Conservation (phyloP, 1,139 yeast species). For the Kazachstania sp. region DNA sequence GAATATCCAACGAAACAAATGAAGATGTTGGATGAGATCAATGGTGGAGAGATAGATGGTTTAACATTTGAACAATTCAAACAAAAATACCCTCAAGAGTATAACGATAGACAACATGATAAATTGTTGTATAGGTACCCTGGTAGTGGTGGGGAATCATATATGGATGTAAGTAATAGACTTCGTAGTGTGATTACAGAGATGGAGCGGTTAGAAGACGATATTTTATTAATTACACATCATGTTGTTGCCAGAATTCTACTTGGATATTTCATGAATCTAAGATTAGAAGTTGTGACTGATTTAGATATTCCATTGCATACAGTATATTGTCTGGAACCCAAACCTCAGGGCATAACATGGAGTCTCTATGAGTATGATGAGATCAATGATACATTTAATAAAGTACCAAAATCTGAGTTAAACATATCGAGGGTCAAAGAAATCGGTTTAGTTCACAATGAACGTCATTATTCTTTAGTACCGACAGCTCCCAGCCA, state of each 20-base stretch:
- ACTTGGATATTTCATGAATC: constrained; percentile 79
- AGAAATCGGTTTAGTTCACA: constrained; percentile 58
- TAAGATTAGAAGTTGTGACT: constrained; percentile 74
- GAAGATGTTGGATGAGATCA: constrained; percentile 88
- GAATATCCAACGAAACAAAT: constrained; percentile 76
- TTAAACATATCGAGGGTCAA: constrained; percentile 41
- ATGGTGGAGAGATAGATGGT: constrained; percentile 89
- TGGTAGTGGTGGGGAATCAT: constrained; percentile 93
- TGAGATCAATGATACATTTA: constrained; percentile 71
- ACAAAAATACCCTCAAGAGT: constrained; percentile 63
- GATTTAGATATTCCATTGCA: constrained; percentile 90
- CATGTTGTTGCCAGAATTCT: constrained; percentile 84
- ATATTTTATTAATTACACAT: constrained; percentile 74
- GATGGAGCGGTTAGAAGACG: constrained; percentile 84
- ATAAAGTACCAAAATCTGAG: constrained; percentile 59
- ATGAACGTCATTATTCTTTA: constrained; percentile 59
- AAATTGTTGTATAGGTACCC: constrained; percentile 84
- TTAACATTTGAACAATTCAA: constrained; percentile 82
- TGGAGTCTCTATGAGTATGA: constrained; percentile 85
- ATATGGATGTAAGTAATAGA: constrained; percentile 84
- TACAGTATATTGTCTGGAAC: constrained; percentile 80
- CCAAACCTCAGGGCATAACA: constrained; percentile 90
- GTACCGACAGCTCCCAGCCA: constrained; percentile 63
- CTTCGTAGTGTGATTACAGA: constrained; percentile 86
- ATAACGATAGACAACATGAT: constrained; percentile 60